Base-by-base conservation (phyloP, 2,329 filamentous ascomycete genomes). In the Alternaria panax region DNA sequence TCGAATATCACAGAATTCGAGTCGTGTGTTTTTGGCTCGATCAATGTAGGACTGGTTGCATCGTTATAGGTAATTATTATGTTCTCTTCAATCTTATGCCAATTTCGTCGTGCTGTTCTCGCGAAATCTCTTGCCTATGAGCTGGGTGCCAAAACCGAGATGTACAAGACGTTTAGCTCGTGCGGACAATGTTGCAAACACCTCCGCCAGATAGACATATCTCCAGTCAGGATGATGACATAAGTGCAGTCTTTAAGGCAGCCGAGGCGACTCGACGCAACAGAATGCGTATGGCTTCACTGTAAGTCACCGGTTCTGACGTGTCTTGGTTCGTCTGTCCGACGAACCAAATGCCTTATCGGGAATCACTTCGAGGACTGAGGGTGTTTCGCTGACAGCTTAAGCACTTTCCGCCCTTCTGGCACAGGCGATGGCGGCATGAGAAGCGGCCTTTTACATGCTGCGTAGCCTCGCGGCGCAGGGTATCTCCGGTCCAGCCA, bases 401-500 rank as follows among this genome's bases (percentile, higher is more conserved):
- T 32, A 24, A 48, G 62, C 14, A 60, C 27, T 41, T 38, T 63
- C 4, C 63, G 58, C 55, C 34, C 50, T 47, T 42, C 55, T 11
- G 41, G 11, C 18, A 22, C 53, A 24, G 53, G 59, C 18, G 53
- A 20, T 14, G 65, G 66, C 12, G 70, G 63, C 53, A 70, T 60
- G 34, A 73, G 59, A 5, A 76, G 61, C 30, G 70, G 73, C 47
- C 75, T 67, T 30, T 66, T 71, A 57, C 75, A 77, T 14, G 67
- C 63, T 8, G 58, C 64, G 47, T 66, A 69, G 8, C 66, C 69
- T 32, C 36, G 60, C 3, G 72, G 67, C 4, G 67, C 61, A 6
- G 75, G 75, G 46, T 73, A 71, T 47, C 51, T 73, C 62, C 68
- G 60, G 46, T 77, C 72, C 18, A 78, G 65, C 67, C 68, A 77